These are phyloP conservation scores for Vickermania spadyakhi DNA, from an alignment of 208 protist genomes.

Conservation along the genomic window DNA sequence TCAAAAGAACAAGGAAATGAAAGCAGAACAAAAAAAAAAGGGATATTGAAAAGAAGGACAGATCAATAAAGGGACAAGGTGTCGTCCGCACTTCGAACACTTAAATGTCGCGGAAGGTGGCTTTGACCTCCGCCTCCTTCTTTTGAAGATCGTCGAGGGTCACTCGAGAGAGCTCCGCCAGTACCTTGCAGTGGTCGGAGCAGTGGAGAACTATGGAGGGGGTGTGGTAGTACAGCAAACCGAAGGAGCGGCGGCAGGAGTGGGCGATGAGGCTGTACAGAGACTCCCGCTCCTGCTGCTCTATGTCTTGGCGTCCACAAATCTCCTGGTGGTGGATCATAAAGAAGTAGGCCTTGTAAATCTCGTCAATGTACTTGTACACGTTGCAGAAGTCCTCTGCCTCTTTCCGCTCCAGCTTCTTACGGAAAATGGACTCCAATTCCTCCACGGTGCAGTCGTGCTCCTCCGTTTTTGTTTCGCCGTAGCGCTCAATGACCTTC, in stretches of 20 bases:
- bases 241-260: slow-evolving; percentile 33
- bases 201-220: slow-evolving; percentile 30
- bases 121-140: background rate
- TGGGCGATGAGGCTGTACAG: slow-evolving; percentile 21
- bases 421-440: slow-evolving; percentile 20
- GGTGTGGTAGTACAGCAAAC: slow-evolving; percentile 33
- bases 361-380: slow-evolving; percentile 47
- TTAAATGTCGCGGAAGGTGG: background rate
- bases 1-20: too few relatives aligned
- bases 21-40: too few relatives aligned
- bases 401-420: slow-evolving; percentile 23
- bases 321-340: slow-evolving; percentile 37
- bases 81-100: too few relatives aligned
- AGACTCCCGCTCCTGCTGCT: slow-evolving; percentile 25
- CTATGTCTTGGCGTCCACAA: slow-evolving; percentile 31
- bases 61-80: too few relatives aligned
- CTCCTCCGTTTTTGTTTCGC: slow-evolving; percentile 5
- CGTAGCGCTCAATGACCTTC: slow-evolving; percentile 31
- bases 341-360: slow-evolving; percentile 50
- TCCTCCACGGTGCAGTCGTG: slow-evolving; percentile 28
- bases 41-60: too few relatives aligned
- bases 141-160: slow-evolving; percentile 8
- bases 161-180: slow-evolving; percentile 20
- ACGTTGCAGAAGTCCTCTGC: slow-evolving; percentile 17
- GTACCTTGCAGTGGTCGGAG: slow-evolving; percentile 6